Evolutionary conservation across 768 basidiomycete genomes (phyloP), one percentile per base, ranked within the genome.

Genomic region (Obba rivulosa): DNA sequence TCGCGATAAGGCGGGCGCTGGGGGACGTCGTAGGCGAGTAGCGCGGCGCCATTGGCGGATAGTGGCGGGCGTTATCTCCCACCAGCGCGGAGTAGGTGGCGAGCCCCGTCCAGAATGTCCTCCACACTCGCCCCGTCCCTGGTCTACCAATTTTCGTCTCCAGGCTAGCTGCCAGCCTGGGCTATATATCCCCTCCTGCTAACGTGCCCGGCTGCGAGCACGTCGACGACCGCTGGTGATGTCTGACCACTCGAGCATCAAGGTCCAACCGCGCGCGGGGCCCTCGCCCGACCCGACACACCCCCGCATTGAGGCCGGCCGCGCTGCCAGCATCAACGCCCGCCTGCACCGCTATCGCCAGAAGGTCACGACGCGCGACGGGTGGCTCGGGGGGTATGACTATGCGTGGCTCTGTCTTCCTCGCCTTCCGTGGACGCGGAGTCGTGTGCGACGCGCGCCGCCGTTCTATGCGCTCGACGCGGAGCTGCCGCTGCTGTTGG

Each of bases 381-480:
- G 88, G 8, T 92, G 89, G 89, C 49, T 91, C n/a, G 89, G 89
- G 0, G 83, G 85, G 61, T 92, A 90, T 60, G 79, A 91, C 67
- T 91, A 87, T 58, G 74, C 68, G 8, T 71, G 78, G 76, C 74
- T 89, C 46, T 90, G 87, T 61, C 76, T 71, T 17, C 87, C 89
- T 2, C 65, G 70, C 1, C 69, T 88, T 0, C 89, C 89, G 0
- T 87, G 78, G 58, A 18, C 57, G 5, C 20, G 50, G 36, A 62
- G 72, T 22, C 62, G 63, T 16, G 53, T 39, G 16, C 50, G 48
- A 14, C 58, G 64, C 8, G 62, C 67, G 16, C 83, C 89, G 1
- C 87, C 87, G 0, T 92, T 91, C 67, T 91, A 88, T 55, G 79
- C 79, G 2, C 66, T 91, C 5, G 74, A 90, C 44, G 79, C 77